Conservation (phyloP, 768 basidiomycete species). For the Leucocoprinus sp. region DNA sequence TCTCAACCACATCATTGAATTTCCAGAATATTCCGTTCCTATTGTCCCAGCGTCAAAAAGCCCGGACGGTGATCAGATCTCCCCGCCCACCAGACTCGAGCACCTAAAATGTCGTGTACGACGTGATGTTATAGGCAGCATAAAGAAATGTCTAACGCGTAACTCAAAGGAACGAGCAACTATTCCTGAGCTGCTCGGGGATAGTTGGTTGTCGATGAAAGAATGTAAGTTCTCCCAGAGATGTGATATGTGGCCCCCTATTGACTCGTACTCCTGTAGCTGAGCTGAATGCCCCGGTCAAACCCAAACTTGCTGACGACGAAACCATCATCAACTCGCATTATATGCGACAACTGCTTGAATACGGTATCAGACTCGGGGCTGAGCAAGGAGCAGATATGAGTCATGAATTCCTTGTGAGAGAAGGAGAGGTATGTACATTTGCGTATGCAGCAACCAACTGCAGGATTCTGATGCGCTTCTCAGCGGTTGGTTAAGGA, state of each 20-base stretch:
- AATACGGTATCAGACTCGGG: constrained; percentile 64
- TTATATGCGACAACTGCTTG: constrained; percentile 69
- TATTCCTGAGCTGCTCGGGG: constrained; percentile 78
- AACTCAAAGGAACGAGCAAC: constrained; percentile 78
- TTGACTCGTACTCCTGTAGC: background rate
- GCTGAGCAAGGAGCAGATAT: constrained; percentile 30
- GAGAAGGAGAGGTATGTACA: constrained; percentile 47
- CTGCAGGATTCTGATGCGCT: background rate
- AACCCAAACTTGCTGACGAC: constrained; percentile 33
- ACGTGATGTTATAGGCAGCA: constrained; percentile 66
- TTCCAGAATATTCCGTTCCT: constrained; percentile 61
- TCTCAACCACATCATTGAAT: constrained; percentile 67
- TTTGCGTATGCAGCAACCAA: background rate
- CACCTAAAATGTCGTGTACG: constrained; percentile 68
- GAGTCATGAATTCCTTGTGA: constrained; percentile 37
- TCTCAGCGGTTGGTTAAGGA: constrained; percentile 57
- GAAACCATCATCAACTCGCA: constrained; percentile 73
- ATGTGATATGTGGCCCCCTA: background rate
- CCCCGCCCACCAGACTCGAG: constrained; percentile 51
- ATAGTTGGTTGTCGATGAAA: constrained; percentile 69
- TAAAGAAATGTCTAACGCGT: constrained; percentile 74
- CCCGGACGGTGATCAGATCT: constrained; percentile 20
- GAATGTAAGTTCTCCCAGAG: constrained; percentile 33
- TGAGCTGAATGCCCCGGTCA: constrained; percentile 17
- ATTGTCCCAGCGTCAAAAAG: constrained; percentile 31